Evolutionary conservation across 2,329 filamentous ascomycete species (phyloP).

Genomic region (Colletotrichum paranaense): DNA sequence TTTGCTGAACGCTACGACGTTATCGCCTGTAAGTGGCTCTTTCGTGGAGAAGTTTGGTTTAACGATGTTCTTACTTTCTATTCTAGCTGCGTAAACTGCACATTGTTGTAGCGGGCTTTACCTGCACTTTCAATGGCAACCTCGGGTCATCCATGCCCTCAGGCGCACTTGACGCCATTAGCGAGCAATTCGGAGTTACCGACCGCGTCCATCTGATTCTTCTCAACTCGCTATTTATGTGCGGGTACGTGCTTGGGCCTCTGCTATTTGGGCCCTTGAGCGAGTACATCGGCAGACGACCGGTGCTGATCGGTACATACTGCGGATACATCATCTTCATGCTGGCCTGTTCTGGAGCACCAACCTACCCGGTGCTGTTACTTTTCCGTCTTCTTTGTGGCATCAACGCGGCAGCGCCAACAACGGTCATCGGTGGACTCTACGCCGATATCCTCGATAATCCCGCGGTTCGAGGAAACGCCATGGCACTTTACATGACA

Average conservation of each 20-base stretch:
- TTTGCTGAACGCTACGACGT: constrained; percentile 44
- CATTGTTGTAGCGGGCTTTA: constrained; percentile 48
- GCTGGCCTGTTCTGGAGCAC: constrained; percentile 50
- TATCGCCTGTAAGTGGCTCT: constrained; percentile 41
- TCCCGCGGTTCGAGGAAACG: constrained; percentile 45
- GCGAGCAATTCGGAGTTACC: constrained; percentile 42
- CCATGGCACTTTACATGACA: constrained; percentile 48
- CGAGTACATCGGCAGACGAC: constrained; percentile 47
- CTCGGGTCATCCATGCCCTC: constrained; percentile 50
- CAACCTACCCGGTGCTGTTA: constrained; percentile 56
- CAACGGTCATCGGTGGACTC: constrained; percentile 46
- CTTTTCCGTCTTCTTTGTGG: constrained; percentile 51
- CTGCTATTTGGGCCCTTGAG: constrained; percentile 48
- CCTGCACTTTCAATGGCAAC: constrained; percentile 50
- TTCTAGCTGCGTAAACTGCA: constrained; percentile 45
- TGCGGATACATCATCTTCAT: constrained; percentile 48
- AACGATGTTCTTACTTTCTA: not conserved
- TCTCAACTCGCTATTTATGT: constrained; percentile 50
- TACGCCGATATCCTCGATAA: constrained; percentile 48
- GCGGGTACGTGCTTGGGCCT: constrained; percentile 48
- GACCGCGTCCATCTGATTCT: constrained; percentile 43
- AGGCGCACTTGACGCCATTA: constrained; percentile 48
- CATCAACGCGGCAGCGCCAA: constrained; percentile 47
- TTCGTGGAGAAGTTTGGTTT: no score
- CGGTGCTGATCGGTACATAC: constrained; percentile 47